These are phyloP conservation scores for Cutaneotrichosporon cavernicola DNA, from an alignment of 1,284 basidiomycete species.

Conservation along the genomic window DNA sequence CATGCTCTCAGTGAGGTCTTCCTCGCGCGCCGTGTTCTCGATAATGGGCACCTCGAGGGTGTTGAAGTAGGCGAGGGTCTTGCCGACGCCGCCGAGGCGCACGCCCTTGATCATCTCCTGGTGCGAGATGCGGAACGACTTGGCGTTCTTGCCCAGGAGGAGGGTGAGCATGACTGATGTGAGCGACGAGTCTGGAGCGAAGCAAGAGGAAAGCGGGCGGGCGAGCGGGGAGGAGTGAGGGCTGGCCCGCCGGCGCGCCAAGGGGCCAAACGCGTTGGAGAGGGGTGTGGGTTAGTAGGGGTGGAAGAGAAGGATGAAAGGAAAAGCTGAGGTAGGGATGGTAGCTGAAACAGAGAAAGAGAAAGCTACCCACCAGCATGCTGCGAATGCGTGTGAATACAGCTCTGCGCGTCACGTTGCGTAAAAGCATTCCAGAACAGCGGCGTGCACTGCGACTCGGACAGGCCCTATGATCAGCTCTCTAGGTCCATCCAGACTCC, in stretches of 20 bases:
- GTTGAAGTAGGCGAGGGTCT: conserved; percentile 73
- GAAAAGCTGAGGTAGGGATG: not conserved
- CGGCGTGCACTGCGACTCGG: conserved; percentile 79
- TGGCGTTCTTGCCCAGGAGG: conserved; percentile 61
- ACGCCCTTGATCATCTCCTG: conserved; percentile 82
- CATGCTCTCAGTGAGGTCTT: conserved; percentile 82
- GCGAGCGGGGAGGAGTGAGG: not conserved
- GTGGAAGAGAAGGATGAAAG: not conserved
- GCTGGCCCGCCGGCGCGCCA: too few species aligned
- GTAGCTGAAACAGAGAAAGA: not conserved
- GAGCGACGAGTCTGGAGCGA: not conserved
- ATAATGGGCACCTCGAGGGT: conserved; percentile 83
- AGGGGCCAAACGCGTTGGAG: too few species aligned
- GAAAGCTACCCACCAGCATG: conserved; percentile 57
- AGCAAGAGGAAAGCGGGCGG: not conserved
- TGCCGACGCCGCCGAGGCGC: conserved; percentile 68
- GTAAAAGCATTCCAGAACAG: conserved; percentile 90
- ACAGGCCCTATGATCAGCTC: conserved; percentile 55
- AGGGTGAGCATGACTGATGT: conserved; percentile 71
- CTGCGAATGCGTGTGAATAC: conserved; percentile 84
- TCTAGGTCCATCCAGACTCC: not conserved
- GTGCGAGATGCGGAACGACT: conserved; percentile 70
- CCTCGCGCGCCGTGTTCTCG: conserved; percentile 81
- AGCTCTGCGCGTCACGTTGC: conserved; percentile 66
- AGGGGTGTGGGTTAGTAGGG: not conserved